Base-by-base conservation (phyloP, 2,329 filamentous ascomycete species). In the Colletotrichum sp. region DNA sequence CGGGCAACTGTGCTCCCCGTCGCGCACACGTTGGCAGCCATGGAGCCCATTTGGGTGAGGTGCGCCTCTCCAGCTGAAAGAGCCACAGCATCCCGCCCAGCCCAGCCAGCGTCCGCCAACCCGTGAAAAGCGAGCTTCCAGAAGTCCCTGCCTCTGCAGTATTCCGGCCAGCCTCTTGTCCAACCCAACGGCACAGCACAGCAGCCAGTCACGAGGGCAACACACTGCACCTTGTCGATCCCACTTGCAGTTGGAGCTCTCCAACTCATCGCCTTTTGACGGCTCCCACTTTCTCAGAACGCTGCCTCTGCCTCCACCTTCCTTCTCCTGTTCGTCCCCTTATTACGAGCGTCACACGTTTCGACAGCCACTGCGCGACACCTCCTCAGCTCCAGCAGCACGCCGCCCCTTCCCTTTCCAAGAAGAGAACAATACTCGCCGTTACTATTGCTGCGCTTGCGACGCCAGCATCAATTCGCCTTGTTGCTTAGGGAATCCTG, bases 141-240 rank as follows among this genome's bases (percentile, higher is more conserved):
- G 44, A 21, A 52, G 44, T 52, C 44, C 44, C n/a, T 13, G 6
- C 7, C 44, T 52, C 39, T 49, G 39, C 39, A 49, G 9, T 49
- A 49, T 49, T 49, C 39, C 39, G 39, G 39, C 18, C 39, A 49
- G 39, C 55, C 55, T 39, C 15, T 52, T 28, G 60, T 62, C 18
- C 57, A 28, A 55, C 52, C 24, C 12, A 57, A 34, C 52, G 30
- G 24, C 28, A 57, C 32, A 18, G 24, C 7, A 15, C 21, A 62
- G 28, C 30, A 30, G n/a, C 24, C 34, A 73, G 70, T 76, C 70
- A 73, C 73, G 64, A 34, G 73, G 64, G 30, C 69, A 62, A 55
- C 44, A 55, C 44, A 68, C 52, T 62, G 59, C 28, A 34, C 26
- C 39, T 64, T 65, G 73, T 73, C 52, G 57, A 76, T 76, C 70